Base-by-base conservation (phyloP, 2,329 filamentous ascomycete species). In the Metarhizium anisopliae region DNA sequence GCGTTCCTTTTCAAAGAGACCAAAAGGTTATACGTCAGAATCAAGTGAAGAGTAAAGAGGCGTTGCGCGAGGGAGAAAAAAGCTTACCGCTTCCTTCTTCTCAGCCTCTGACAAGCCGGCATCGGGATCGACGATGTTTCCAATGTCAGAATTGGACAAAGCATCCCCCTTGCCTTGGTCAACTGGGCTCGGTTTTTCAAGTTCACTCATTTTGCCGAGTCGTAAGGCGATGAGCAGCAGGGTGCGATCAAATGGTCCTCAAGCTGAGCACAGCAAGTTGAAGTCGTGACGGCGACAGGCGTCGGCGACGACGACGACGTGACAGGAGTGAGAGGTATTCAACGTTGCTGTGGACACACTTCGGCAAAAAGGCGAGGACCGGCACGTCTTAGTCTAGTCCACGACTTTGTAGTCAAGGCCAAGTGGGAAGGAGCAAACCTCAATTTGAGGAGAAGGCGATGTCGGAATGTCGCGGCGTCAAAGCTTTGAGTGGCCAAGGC, bases 71-170 rank as follows among this genome's bases (percentile, higher is more conserved):
- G 49, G 49, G 3, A 43, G 30, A 16, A 11, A n/a, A 25, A 20
- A 18, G 70, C 80, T 60, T 71, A 89, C 86, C 63, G 83, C 79
- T 51, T 71, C 77, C 30, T 78, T 79, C 60, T 73, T 78, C 66
- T 90, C 86, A 59, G 82, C 83, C 1, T 79, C 78, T 43, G 77
- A 84, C 61, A 88, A 70, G 7, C 83, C 82, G 51, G 79, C 84
- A 69, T 90, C 87, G 6, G 72, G 72, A 53, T 75, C 70, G 30
- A 60, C 60, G 29, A 64, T 56, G 13, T 62, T 58, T 29, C 66
- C 65, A 38, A 64, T 36, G 52, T 71, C 66, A 6, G 62, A 66
- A 13, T 63, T 63, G 51, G 64, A 66, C 18, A 62, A 66, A 50
- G 62, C 65, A n/a, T 68, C 65, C 49, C 62, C 59, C 7, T 56